Conservation (phyloP, 2,329 filamentous ascomycete species). For the Aspergillus fischeri region DNA sequence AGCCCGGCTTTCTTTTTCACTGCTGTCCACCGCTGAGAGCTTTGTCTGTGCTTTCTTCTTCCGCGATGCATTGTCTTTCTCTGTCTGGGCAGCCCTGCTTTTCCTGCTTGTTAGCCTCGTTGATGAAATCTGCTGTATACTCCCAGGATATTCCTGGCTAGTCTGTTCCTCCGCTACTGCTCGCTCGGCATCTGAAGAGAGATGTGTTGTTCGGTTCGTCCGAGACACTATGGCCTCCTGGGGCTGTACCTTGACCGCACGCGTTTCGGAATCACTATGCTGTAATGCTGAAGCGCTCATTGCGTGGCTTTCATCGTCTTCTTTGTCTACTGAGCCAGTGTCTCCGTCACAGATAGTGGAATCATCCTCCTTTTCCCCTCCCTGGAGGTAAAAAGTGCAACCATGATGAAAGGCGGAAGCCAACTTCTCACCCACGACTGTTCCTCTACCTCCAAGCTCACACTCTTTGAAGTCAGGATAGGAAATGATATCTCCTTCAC, state of each 20-base stretch:
- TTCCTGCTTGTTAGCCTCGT: background rate
- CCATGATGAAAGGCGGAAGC: constrained; percentile 15
- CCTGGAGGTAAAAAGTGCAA: background rate
- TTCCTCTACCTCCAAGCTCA: constrained; percentile 17
- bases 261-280: background rate
- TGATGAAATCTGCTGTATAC: background rate
- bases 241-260: background rate
- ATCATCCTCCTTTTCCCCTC: background rate
- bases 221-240: background rate
- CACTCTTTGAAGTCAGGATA: background rate
- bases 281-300: background rate
- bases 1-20: background rate
- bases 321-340: background rate
- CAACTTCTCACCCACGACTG: constrained; percentile 20
- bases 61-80: background rate
- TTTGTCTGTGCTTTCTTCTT: background rate
- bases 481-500: background rate
- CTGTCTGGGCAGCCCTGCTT: background rate
- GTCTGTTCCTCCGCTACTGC: background rate
- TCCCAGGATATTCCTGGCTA: background rate
- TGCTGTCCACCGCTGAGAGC: background rate
- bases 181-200: background rate
- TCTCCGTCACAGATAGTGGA: background rate
- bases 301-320: background rate
- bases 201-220: background rate